Percentiles rank a stretch among this genome's conserved stretches.
phyloP scores from a whole-genome alignment of 2,329 filamentous ascomycete genomes.

The Trichoderma pleuroti region DNA sequence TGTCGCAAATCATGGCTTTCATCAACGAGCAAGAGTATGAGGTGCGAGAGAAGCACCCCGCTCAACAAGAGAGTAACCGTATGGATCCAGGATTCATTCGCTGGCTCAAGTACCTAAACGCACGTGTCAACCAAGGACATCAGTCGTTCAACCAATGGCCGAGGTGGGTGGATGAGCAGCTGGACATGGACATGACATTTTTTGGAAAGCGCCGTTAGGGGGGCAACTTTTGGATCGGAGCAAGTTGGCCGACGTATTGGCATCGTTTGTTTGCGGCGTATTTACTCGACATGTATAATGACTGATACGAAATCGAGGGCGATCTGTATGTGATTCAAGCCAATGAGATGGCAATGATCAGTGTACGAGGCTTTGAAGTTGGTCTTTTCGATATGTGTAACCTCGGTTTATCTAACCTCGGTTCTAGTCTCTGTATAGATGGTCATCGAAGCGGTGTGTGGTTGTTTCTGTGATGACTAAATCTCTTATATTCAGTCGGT shows the following conservation, averaged over 20 bases:
- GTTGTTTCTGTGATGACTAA: not conserved
- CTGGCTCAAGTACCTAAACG: conserved; percentile 52
- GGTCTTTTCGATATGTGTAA: not conserved
- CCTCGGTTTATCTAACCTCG: not conserved
- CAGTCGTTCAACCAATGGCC: conserved; percentile 50
- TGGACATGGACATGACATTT: conserved; percentile 43
- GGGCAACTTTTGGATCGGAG: not conserved
- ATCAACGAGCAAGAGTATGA: conserved; percentile 43
- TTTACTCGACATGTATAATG: not conserved
- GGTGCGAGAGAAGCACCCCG: conserved; percentile 30
- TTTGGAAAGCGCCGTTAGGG: conserved; percentile 38
- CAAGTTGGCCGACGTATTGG: not conserved
- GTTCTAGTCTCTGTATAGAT: not conserved
- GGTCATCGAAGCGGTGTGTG: not conserved
- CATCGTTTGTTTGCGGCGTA: too few species aligned
- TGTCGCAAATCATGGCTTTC: conserved; percentile 52
- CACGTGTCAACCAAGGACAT: conserved; percentile 43
- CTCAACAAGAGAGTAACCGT: conserved; percentile 21
- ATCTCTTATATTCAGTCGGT: too few species aligned
- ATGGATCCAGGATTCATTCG: conserved; percentile 45
- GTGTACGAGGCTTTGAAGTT: not conserved
- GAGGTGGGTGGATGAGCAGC: conserved; percentile 50
- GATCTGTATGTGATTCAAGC: not conserved
- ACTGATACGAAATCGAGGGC: not conserved
- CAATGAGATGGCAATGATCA: not conserved